Percentiles rank a stretch among this genome's conserved stretches.
Conservation (phyloP, 2,329 filamentous ascomycete species). For the Colletotrichum trifolii region DNA sequence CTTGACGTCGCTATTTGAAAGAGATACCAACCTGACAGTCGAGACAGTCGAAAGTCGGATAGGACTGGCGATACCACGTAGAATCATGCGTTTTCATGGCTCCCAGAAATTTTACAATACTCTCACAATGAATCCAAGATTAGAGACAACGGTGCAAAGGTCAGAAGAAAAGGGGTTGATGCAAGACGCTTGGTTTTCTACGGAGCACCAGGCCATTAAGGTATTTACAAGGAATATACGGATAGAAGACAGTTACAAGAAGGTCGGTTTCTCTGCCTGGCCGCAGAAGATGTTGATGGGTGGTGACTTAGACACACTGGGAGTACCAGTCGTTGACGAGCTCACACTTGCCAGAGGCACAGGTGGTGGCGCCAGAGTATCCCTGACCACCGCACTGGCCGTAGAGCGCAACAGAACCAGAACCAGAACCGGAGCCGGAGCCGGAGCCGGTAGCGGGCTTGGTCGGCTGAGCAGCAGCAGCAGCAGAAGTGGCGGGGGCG, state of each 20-base stretch:
- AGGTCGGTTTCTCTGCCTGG: neutral
- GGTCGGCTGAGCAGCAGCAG: constrained; percentile 9
- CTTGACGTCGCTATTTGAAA: no score
- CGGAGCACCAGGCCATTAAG: constrained; percentile 13
- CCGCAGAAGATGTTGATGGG: no score
- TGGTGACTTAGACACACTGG: constrained; percentile 28
- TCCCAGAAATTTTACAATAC: no score
- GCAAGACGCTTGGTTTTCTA: constrained; percentile 3
- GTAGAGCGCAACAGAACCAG: constrained; percentile 43
- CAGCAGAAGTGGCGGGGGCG: constrained; percentile 1
- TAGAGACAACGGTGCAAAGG: no score
- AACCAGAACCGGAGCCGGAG: constrained; percentile 26
- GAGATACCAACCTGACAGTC: no score
- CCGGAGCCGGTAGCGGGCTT: constrained; percentile 1
- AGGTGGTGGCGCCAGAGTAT: constrained; percentile 38
- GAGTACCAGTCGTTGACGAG: constrained; percentile 38
- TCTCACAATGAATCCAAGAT: no score
- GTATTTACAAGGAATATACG: constrained; percentile 15
- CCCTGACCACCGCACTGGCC: constrained; percentile 48
- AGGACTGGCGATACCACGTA: no score
- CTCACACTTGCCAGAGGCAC: constrained; percentile 38
- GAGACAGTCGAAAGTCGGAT: no score
- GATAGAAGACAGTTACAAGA: neutral
- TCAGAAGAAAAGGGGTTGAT: neutral
- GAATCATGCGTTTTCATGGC: no score